Conservation (phyloP, 345 rosid genomes). For the Nephelium lappaceum region DNA sequence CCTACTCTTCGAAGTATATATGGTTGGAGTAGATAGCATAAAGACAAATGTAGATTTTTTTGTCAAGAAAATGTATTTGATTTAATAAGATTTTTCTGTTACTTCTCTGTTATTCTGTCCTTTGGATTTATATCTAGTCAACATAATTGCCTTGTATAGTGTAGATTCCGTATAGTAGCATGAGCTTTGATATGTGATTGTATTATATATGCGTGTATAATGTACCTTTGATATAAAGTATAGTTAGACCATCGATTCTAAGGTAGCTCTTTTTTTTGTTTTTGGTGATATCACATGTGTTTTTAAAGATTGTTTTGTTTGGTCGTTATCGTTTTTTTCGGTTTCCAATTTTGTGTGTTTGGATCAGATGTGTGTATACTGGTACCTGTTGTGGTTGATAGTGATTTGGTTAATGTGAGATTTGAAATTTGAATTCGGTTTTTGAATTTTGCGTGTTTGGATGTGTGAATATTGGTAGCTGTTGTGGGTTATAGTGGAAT, state of each 20-base stretch:
- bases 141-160: not conserved
- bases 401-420: too few relatives aligned
- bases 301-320: not conserved
- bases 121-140: not conserved
- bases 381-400: too few relatives aligned
- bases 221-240: too few relatives aligned
- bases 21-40: not conserved
- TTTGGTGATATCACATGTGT: too few relatives aligned
- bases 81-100: not conserved
- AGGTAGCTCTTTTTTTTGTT: slow-evolving; percentile 42
- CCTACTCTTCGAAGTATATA: not conserved
- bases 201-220: not conserved
- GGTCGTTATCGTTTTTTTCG: too few relatives aligned
- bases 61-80: not conserved
- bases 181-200: not conserved
- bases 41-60: not conserved
- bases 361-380: too few relatives aligned
- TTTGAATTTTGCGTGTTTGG: slow-evolving; percentile 1
- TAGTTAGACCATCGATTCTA: slow-evolving; percentile 61
- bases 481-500: not conserved
- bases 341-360: too few relatives aligned
- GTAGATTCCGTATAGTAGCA: not conserved
- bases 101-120: not conserved
- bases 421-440: not conserved
- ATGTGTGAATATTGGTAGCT: not conserved